Percentiles rank a stretch among this genome's conserved stretches.
phyloP scores from a whole-genome alignment of 1,284 basidiomycete species.

The Psilocybe mexicana region DNA sequence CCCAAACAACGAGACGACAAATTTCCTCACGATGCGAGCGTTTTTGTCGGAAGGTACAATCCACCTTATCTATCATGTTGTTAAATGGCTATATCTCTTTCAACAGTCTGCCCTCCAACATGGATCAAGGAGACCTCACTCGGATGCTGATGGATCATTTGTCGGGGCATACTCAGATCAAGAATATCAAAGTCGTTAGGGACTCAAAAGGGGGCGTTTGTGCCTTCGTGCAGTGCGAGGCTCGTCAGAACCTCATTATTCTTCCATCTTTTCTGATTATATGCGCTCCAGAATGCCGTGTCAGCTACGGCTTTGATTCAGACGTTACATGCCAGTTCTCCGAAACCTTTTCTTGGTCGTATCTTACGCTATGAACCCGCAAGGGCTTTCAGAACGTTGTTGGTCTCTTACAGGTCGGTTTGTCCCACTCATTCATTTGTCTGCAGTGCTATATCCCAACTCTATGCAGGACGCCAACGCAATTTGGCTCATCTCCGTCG shows the following conservation, averaged over 20 bases:
- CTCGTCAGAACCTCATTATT: conserved; percentile 30
- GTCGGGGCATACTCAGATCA: conserved; percentile 59
- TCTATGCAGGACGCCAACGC: conserved; percentile 41
- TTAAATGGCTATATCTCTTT: not conserved
- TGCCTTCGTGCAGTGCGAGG: conserved; percentile 82
- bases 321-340: conserved; percentile 53
- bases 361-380: conserved; percentile 73
- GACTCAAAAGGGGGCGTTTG: conserved; percentile 75
- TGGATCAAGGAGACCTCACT: conserved; percentile 62
- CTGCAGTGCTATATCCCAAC: not conserved
- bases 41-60: conserved; percentile 76
- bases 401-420: conserved; percentile 70
- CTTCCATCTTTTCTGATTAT: conserved; percentile 18
- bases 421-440: not conserved
- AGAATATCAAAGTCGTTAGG: conserved; percentile 71
- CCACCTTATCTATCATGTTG: not conserved
- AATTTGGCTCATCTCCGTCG: conserved; percentile 31
- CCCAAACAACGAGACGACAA: conserved; percentile 41
- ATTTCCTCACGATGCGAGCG: conserved; percentile 69
- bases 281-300: conserved; percentile 48
- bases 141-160: conserved; percentile 63
- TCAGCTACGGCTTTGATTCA: conserved; percentile 61
- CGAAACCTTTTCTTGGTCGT: conserved; percentile 66
- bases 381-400: conserved; percentile 70
- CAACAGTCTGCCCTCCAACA: conserved; percentile 65